A percentile compares a stretch with the other conserved stretches of the same genome.
These are phyloP conservation scores for Metarhizium humberi DNA, from an alignment of 2,329 filamentous ascomycete genomes.

Conservation along the genomic window DNA sequence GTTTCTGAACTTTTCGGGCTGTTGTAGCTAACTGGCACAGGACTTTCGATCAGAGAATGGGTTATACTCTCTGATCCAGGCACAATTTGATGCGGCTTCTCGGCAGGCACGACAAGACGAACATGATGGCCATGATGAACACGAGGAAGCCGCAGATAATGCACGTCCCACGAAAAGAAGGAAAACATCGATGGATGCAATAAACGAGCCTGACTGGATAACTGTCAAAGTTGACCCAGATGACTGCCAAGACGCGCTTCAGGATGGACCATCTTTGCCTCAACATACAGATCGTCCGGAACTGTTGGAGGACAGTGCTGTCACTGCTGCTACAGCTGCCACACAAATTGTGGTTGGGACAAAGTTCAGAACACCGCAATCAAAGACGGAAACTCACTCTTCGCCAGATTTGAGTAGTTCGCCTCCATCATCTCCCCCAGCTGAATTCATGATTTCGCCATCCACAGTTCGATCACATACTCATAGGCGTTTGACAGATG, in stretches of 20 bases:
- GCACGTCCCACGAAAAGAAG: constrained; percentile 23
- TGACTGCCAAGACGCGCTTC: not conserved
- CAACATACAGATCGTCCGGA: not conserved
- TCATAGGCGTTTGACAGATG: constrained; percentile 13
- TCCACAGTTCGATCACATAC: constrained; percentile 14
- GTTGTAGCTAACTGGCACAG: constrained; percentile 26
- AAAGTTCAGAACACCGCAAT: constrained; percentile 8
- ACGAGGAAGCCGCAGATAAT: constrained; percentile 10
- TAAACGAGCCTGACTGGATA: not conserved
- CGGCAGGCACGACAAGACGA: constrained; percentile 22
- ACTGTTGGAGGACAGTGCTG: constrained; percentile 4
- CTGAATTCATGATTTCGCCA: constrained; percentile 17
- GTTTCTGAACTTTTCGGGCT: not conserved
- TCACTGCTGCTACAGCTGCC: not conserved
- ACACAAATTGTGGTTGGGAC: constrained; percentile 1
- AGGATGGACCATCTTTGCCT: not conserved
- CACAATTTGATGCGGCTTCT: constrained; percentile 50
- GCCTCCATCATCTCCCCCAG: constrained; percentile 28
- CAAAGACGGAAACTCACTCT: constrained; percentile 3
- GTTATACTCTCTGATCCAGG: constrained; percentile 62
- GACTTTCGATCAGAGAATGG: constrained; percentile 67
- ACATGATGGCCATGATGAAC: constrained; percentile 13
- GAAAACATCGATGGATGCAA: constrained; percentile 14
- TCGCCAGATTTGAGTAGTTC: constrained; percentile 19
- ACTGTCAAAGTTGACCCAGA: not conserved